Conservation (phyloP, 768 basidiomycete species). For the Macrolepiota dolichaula region DNA sequence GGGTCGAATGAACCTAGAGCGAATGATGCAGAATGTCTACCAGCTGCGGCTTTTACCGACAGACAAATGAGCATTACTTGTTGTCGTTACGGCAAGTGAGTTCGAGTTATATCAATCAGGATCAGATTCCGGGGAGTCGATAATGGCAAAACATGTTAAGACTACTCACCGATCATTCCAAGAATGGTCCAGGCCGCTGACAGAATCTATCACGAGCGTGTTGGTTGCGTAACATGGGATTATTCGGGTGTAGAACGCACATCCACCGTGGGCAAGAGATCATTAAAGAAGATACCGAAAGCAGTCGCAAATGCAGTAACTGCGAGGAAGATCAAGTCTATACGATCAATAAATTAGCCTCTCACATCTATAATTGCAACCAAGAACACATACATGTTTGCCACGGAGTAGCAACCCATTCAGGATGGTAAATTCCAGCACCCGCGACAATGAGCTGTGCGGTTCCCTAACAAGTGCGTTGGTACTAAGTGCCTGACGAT, state of each 20-base stretch:
- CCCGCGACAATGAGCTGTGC: slow-evolving; percentile 61
- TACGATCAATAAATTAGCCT: neutral
- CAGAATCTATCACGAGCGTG: slow-evolving; percentile 34
- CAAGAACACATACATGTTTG: slow-evolving; percentile 43
- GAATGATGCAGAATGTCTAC: slow-evolving; percentile 51
- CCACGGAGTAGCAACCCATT: slow-evolving; percentile 57
- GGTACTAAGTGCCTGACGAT: neutral
- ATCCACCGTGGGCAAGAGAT: slow-evolving; percentile 45
- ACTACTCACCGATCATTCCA: slow-evolving; percentile 43
- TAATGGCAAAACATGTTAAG: too few species aligned
- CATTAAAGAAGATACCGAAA: slow-evolving; percentile 57
- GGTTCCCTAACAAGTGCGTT: slow-evolving; percentile 36
- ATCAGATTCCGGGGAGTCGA: neutral
- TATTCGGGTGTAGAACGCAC: slow-evolving; percentile 24
- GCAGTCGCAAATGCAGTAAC: slow-evolving; percentile 43
- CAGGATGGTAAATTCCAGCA: slow-evolving; percentile 51
- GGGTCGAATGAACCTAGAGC: slow-evolving; percentile 59
- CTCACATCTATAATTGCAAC: slow-evolving; percentile 1
- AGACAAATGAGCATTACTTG: slow-evolving; percentile 54
- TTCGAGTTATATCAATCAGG: neutral
- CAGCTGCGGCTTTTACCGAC: slow-evolving; percentile 53
- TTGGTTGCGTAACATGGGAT: neutral
- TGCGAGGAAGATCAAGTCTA: slow-evolving; percentile 56
- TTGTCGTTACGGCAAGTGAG: neutral
- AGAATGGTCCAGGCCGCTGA: slow-evolving; percentile 63